phyloP scores from a whole-genome alignment of 1,284 basidiomycete genomes.

The Melampsora larici-populina region DNA sequence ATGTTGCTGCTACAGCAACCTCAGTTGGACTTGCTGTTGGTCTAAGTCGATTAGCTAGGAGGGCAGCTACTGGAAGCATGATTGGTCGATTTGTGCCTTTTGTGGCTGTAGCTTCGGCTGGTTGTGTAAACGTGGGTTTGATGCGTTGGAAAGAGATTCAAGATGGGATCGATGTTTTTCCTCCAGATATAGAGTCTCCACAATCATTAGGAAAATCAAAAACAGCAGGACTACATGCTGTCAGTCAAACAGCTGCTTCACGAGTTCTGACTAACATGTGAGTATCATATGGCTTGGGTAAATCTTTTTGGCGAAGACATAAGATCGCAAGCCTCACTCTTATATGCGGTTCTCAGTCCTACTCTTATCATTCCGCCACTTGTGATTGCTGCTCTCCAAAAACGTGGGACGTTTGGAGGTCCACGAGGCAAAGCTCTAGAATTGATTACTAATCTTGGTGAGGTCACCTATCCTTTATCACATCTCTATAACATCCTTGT shows the following conservation, averaged over 20 bases:
- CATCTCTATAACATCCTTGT: neutral
- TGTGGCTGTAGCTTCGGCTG: constrained; percentile 58
- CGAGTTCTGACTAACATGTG: constrained; percentile 60
- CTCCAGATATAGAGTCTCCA: constrained; percentile 46
- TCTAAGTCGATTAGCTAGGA: constrained; percentile 57
- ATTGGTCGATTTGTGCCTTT: constrained; percentile 58
- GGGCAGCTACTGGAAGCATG: constrained; percentile 54
- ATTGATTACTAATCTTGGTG: constrained; percentile 22
- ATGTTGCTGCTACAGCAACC: constrained; percentile 58
- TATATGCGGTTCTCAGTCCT: constrained; percentile 51
- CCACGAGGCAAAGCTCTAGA: constrained; percentile 31
- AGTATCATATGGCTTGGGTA: constrained; percentile 42
- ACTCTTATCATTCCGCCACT: constrained; percentile 60
- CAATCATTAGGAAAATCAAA: constrained; percentile 56
- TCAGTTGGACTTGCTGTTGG: constrained; percentile 59
- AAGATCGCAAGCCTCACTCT: neutral
- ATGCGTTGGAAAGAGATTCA: constrained; percentile 62
- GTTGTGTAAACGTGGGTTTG: constrained; percentile 59
- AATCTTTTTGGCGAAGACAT: neutral
- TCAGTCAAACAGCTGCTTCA: constrained; percentile 58
- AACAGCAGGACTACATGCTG: constrained; percentile 58
- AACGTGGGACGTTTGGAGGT: constrained; percentile 48
- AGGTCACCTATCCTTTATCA: neutral
- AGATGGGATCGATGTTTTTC: constrained; percentile 58
- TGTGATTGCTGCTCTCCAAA: constrained; percentile 57